These are phyloP conservation scores for Vairimorpha ceranae DNA, from an alignment of 371 early-diverging fungal species.

Conservation along the genomic window DNA sequence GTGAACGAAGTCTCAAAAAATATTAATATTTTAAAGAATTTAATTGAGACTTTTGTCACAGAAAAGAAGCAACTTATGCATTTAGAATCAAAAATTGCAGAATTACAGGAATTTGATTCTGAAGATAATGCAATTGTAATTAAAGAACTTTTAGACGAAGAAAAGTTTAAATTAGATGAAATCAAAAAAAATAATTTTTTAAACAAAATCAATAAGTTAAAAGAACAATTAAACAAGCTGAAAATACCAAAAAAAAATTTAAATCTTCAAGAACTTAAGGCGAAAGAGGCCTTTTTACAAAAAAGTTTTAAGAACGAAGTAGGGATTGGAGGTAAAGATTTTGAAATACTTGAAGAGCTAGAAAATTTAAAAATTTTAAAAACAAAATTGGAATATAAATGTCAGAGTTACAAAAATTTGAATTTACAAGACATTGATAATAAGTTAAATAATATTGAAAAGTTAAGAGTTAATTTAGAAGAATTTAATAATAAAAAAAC, in stretches of 20 bases:
- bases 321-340: constrained; percentile 13
- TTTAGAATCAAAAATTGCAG: constrained; percentile 31
- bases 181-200: constrained; percentile 39
- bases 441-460: constrained; percentile 21
- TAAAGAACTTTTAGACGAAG: constrained; percentile 45
- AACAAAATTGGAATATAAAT: constrained; percentile 27
- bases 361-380: constrained; percentile 18
- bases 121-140: constrained; percentile 44
- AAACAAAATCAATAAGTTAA: constrained; percentile 44
- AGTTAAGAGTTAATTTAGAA: constrained; percentile 15
- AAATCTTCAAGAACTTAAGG: constrained; percentile 63
- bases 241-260: constrained; percentile 40
- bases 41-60: background rate
- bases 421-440: constrained; percentile 10
- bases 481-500: constrained; percentile 1
- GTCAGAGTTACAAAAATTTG: background rate
- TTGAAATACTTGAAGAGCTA: constrained; percentile 31
- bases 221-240: constrained; percentile 36
- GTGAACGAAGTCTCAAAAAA: constrained; percentile 6
- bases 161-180: constrained; percentile 33
- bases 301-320: constrained; percentile 15
- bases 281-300: constrained; percentile 41
- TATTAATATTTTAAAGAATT: background rate
- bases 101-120: constrained; percentile 9
- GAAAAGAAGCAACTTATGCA: constrained; percentile 13